Base-by-base conservation (phyloP, 2,329 filamentous ascomycete genomes). In the Sarocladium oryzae region DNA sequence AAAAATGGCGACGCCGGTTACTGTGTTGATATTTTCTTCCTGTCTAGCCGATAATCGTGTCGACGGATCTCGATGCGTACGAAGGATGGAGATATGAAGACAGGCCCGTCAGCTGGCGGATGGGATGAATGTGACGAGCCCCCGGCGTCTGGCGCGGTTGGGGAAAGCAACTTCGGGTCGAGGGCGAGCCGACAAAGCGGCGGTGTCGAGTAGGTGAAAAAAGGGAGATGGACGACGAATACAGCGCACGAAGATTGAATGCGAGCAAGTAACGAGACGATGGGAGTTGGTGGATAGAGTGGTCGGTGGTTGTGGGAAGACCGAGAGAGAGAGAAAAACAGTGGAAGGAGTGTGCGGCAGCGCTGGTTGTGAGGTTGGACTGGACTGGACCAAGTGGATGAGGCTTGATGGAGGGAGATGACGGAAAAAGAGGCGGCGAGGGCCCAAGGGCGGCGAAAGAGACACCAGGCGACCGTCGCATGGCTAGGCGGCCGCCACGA, bases 381-480 rank as follows among this genome's bases (percentile, higher is more conserved):
- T 21, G 24, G n/a, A n/a, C n/a, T n/a, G n/a, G n/a, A n/a, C n/a
- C n/a, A n/a, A n/a, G n/a, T n/a, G n/a, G 28, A 23, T 32, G 43
- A 48, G 43, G 43, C 26, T 48, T 48, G 43, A 48, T 24, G 43
- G 43, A 48, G 43, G 40, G 40, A 45, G 26, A 48, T 33, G 43
- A 48, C 43, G 26, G 43, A 48, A 48, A 48, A 48, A 48, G 43
- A 48, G 43, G 43, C 43, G 43, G 43, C 43, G 16, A 48, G 43
- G 37, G 18, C 13, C 10, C n/a, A 20, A 41, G 37, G 16, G 16
- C 37, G 20, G 20, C 16, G 16, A 41, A 13, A 9, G 37, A n/a
- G n/a, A n/a, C n/a, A n/a, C n/a, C n/a, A n/a, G n/a, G n/a, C n/a
- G n/a, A n/a, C n/a, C n/a, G n/a, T n/a, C n/a, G n/a, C n/a, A n/a